Base-by-base conservation (phyloP, 2,329 filamentous ascomycete species). In the Hypoxylon sp. region DNA sequence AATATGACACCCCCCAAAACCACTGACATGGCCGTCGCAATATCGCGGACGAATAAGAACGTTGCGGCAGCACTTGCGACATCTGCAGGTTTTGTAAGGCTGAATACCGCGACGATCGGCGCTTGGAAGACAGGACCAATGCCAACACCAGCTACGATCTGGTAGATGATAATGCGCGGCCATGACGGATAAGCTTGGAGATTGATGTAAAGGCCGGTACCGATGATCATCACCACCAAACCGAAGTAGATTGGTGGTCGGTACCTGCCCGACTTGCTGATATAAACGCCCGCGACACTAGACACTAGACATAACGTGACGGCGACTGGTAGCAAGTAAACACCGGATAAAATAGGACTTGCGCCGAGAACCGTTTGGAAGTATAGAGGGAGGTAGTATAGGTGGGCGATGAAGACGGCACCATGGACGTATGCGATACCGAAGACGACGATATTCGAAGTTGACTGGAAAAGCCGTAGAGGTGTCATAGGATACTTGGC, bases 351-450 rank as follows among this genome's bases (percentile, higher is more conserved):
- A 16, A 82, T 70, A 1, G 80, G 79, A 0, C 75, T 73, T 3
- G 78, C 77, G 45, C 72, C 73, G 7, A 79, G 74, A 1, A 79
- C 81, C 1, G 78, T 75, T 63, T 87, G 83, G 31, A 86, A 79
- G 66, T 79, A 86, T 0, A 87, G 72, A 0, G 84, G 83, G 15
- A 86, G 71, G 59, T 83, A 86, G 65, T 83, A 86, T 46, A 81
- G 79, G 8, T 72, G 75, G 0, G 74, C 76, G 7, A 84, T 83
- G 66, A 82, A 82, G 6, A 78, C 75, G 65, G 81, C 64, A 20
- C 65, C 66, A 50, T 72, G 69, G 6, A 67, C 45, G 41, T 67
- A 69, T 7, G 59, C 44, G 4, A 67, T 43, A 6, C 27, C 36
- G n/a, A 83, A 71, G 0, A 72, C 70, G 2, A 80, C 81, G 7